phyloP scores from a whole-genome alignment of 2,329 filamentous ascomycete species.

The Calonectria fujianensis region DNA sequence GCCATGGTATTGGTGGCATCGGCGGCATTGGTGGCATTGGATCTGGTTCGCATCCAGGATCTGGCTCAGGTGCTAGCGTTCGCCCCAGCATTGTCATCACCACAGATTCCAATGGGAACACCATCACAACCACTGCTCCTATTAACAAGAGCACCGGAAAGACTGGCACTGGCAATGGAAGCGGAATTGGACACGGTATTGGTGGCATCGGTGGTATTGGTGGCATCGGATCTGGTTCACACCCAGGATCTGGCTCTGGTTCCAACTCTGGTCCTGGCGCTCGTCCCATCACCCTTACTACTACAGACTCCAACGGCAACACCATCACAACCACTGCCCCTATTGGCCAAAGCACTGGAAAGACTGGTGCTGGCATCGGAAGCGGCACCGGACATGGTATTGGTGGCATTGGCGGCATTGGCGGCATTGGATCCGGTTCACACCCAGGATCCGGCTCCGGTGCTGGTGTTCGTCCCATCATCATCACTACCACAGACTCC shows the following conservation, averaged over 20 bases:
- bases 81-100: too few relatives aligned
- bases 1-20: background rate
- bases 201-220: too few relatives aligned
- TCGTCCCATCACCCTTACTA: background rate
- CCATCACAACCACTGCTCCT: too few relatives aligned
- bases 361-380: background rate
- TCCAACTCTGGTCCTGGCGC: background rate
- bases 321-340: background rate
- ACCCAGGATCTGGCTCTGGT: too few relatives aligned
- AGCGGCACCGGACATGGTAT: background rate
- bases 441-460: background rate
- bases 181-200: too few relatives aligned
- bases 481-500: too few relatives aligned
- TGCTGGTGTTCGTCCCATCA: too few relatives aligned
- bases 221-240: too few relatives aligned
- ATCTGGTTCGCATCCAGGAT: background rate
- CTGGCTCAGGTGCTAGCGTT: background rate
- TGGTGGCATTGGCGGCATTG: background rate
- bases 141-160: too few relatives aligned
- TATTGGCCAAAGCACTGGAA: background rate
- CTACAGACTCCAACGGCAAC: background rate
- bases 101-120: too few relatives aligned
- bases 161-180: too few relatives aligned
- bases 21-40: background rate
- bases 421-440: background rate